Evolutionary conservation across 148 eudicot genomes (phyloP).

Genomic region (Arctostaphylos glauca): DNA sequence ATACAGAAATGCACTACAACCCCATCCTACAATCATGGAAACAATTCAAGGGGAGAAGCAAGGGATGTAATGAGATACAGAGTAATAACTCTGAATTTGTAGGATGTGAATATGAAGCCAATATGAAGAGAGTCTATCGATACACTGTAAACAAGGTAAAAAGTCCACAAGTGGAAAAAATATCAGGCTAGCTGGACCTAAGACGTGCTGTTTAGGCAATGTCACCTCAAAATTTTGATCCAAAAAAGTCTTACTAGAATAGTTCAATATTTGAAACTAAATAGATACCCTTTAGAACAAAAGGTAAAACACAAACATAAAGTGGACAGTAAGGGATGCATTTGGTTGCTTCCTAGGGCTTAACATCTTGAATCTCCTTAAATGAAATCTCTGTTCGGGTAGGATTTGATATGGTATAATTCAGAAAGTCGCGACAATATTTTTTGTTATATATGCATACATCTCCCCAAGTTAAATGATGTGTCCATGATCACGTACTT

Average conservation of each 20-base stretch:
- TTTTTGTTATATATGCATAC: background rate
- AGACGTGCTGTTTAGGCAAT: background rate
- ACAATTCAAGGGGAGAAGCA: background rate
- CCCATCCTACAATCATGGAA: conserved; percentile 12
- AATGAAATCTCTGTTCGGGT: background rate
- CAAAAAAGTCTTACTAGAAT: background rate
- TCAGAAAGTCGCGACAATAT: background rate
- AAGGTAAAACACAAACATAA: background rate
- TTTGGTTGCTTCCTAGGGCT: background rate
- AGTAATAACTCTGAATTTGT: background rate
- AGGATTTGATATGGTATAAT: background rate
- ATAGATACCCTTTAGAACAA: background rate
- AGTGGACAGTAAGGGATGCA: background rate
- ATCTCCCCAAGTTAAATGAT: background rate
- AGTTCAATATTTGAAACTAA: background rate
- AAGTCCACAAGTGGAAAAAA: background rate
- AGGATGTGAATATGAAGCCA: background rate
- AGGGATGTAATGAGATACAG: background rate
- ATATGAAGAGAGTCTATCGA: background rate
- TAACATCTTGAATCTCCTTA: background rate
- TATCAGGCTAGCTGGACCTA: background rate
- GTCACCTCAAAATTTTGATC: background rate
- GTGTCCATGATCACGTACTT: background rate
- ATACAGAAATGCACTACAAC: background rate
- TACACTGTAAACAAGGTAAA: background rate